Evolutionary conservation across 2,329 filamentous ascomycete species (phyloP).

Genomic region (Calycina marina): DNA sequence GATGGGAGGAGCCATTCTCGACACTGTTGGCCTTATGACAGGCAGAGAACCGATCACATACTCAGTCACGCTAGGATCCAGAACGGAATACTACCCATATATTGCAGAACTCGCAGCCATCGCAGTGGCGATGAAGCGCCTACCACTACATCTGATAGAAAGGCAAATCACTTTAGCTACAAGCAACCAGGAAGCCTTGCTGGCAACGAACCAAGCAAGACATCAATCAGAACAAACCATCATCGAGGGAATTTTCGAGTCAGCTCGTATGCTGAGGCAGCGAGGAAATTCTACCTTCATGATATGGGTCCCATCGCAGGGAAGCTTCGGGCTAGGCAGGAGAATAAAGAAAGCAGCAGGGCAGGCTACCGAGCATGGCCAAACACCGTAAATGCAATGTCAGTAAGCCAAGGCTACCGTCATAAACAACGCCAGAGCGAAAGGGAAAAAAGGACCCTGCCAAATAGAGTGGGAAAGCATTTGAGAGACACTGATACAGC

Average conservation of each 20-base stretch:
- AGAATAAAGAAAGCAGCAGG: too few relatives aligned
- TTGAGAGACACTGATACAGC: too few relatives aligned
- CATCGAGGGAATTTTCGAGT: background rate
- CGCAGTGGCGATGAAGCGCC: background rate
- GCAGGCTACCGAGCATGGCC: too few relatives aligned
- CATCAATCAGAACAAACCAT: background rate
- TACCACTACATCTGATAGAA: background rate
- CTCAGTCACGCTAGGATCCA: background rate
- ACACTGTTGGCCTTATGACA: background rate
- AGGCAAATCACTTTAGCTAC: background rate
- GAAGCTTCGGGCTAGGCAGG: too few relatives aligned
- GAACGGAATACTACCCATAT: background rate
- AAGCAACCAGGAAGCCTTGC: background rate
- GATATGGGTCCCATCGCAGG: background rate
- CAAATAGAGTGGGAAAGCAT: too few relatives aligned
- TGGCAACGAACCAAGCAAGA: background rate
- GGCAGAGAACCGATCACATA: background rate
- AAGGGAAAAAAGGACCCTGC: too few relatives aligned
- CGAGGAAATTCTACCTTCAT: background rate
- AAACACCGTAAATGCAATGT: too few relatives aligned
- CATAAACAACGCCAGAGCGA: too few relatives aligned
- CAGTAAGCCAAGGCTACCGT: too few relatives aligned
- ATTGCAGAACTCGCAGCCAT: background rate
- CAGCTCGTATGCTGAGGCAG: background rate
- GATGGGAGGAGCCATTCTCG: background rate